A percentile compares a stretch with the other conserved stretches of the same genome.
Evolutionary conservation across 2,329 filamentous ascomycete genomes (phyloP).

Genomic region (Didymella exigua): DNA sequence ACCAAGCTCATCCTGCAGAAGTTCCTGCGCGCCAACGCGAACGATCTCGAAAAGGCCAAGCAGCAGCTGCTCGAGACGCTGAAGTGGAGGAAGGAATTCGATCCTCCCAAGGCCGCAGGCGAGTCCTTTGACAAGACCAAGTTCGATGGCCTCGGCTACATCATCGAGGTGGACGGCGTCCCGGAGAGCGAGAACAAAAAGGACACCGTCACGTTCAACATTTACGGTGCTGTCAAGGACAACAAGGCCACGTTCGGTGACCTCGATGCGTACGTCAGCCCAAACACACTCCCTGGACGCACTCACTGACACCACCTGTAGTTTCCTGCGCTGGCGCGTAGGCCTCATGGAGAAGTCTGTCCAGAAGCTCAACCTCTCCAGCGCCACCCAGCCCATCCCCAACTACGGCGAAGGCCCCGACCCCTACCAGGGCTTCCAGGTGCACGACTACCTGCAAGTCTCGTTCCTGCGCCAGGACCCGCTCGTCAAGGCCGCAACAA

Average conservation of each 20-base stretch:
- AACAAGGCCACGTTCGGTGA: slow-evolving; percentile 81
- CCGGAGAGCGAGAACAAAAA: slow-evolving; percentile 61
- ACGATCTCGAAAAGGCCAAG: slow-evolving; percentile 73
- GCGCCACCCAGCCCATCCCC: slow-evolving; percentile 72
- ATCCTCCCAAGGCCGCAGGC: slow-evolving; percentile 69
- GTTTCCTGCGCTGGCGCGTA: slow-evolving; percentile 88
- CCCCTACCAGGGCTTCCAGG: slow-evolving; percentile 87
- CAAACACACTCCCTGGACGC: not conserved
- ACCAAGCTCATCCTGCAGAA: slow-evolving; percentile 88
- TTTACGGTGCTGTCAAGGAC: slow-evolving; percentile 87
- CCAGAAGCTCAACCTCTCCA: slow-evolving; percentile 71
- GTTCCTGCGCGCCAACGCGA: slow-evolving; percentile 88
- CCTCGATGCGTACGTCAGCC: slow-evolving; percentile 68
- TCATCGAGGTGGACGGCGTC: slow-evolving; percentile 70
- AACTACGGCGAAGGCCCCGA: slow-evolving; percentile 70
- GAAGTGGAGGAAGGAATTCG: slow-evolving; percentile 78
- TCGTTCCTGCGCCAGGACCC: slow-evolving; percentile 85
- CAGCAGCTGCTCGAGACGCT: slow-evolving; percentile 80
- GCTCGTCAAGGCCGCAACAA: slow-evolving; percentile 74
- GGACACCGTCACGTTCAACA: slow-evolving; percentile 84
- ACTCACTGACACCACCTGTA: slow-evolving; percentile 44
- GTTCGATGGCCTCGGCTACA: slow-evolving; percentile 80
- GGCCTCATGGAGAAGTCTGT: slow-evolving; percentile 89
- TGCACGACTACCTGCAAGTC: slow-evolving; percentile 90
- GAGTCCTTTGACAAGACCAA: slow-evolving; percentile 68